A percentile compares a stretch with the other conserved stretches of the same genome.
phyloP scores from a whole-genome alignment of 2,329 filamentous ascomycete species.

The Diaporthe longicolla region DNA sequence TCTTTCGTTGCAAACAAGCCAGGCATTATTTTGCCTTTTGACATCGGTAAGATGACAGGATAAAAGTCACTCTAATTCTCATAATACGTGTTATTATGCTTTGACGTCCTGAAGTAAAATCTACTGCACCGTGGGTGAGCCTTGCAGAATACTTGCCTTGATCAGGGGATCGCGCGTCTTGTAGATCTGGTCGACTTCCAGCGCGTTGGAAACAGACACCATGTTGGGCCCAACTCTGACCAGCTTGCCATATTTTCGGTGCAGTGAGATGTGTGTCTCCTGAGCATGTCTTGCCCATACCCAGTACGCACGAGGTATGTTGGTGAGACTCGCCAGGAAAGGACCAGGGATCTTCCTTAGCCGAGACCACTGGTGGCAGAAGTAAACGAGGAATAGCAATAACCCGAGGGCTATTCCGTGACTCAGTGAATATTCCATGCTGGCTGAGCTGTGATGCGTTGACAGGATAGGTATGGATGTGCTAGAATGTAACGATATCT shows the following conservation, averaged over 20 bases:
- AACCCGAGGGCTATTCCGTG: no score
- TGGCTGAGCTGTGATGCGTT: no score
- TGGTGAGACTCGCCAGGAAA: background rate
- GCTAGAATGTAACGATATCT: no score
- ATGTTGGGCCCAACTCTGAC: conserved; percentile 58
- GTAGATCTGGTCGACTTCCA: conserved; percentile 32
- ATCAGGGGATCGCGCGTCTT: background rate
- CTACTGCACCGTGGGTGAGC: background rate
- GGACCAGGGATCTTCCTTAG: background rate
- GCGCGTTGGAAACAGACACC: conserved; percentile 55
- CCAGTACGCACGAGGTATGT: background rate
- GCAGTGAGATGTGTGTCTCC: conserved; percentile 51
- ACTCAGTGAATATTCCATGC: no score
- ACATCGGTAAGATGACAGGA: background rate
- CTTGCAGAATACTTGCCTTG: background rate
- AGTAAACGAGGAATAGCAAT: no score
- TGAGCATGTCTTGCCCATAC: background rate
- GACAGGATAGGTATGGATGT: no score
- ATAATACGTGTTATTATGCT: background rate
- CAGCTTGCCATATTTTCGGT: conserved; percentile 56
- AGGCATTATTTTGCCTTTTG: background rate
- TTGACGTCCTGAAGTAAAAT: background rate
- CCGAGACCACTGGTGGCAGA: no score
- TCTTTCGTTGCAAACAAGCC: background rate
- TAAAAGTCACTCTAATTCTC: background rate